Base-by-base conservation (phyloP, 495 filamentous ascomycete genomes). In the Parmelia sp. region DNA sequence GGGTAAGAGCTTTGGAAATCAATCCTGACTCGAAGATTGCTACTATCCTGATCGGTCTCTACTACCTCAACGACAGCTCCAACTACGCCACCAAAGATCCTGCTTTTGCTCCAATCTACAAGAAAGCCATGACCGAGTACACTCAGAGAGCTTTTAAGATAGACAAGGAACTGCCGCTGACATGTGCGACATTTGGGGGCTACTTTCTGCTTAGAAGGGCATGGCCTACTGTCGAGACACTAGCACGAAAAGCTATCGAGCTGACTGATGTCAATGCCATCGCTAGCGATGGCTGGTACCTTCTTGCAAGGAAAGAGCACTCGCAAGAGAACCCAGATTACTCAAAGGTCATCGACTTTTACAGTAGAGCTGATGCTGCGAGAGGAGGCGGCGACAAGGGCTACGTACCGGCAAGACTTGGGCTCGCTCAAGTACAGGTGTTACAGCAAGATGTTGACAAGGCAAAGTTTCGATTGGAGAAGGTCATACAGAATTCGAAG, bases 261-360 rank as follows among this genome's bases (percentile, higher is more conserved):
- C 84, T 89, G 64, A 97, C 93, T 4, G 94, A 98, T 72, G 92
- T 97, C 66, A 92, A 95, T 74, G 88, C 90, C 17, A 90, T 97
- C 72, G 92, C 92, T 3, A 96, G 91, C 73, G 94, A 98, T 70
- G 94, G 93, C 27, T 97, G 91, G 91, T 97, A 96, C 75, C 76
- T 96, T 6, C 85, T 97, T 19, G 94, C 90, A 17, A 81, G 92
- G 53, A 96, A 95, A 71, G 87, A 90, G 65, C 94, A 98, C 74
- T 90, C 89, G 47, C 79, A 82, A 65, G 76, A 79, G 35, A 74
- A 74, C 25, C 82, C 84, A 29, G 85, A 96, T 58, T 70, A 80
- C 27, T 75, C 86, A 15, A 85, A 82, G 49, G 92, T 94, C 9
- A 79, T 78, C 15, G 90, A 95, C 61, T 94, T 85, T 72, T 98